Conservation (phyloP, 208 protist genomes). For the Wallacemonas collosoma region DNA sequence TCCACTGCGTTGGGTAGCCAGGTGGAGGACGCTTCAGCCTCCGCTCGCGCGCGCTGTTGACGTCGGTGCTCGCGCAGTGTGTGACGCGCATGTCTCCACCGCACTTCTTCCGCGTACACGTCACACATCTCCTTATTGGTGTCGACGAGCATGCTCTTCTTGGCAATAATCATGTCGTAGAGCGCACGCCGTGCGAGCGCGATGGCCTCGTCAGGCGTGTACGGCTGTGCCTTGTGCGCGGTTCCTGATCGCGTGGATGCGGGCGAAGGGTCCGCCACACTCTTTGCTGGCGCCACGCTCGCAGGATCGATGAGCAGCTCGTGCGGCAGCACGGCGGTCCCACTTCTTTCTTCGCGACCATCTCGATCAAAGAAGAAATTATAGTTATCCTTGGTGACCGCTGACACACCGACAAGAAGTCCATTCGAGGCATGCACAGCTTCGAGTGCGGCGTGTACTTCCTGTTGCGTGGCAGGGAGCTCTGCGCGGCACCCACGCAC, state of each 20-base stretch:
- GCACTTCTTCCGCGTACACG: constrained; percentile 22
- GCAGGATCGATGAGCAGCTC: constrained; percentile 6
- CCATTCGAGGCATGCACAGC: constrained; percentile 9
- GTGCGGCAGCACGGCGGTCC: not conserved
- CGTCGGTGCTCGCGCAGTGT: constrained; percentile 6
- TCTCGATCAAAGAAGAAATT: constrained; percentile 32
- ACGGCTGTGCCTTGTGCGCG: constrained; percentile 4
- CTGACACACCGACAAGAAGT: constrained; percentile 21
- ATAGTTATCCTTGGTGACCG: constrained; percentile 41
- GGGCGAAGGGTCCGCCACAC: constrained; percentile 7
- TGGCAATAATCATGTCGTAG: constrained; percentile 27
- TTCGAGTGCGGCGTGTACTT: not conserved
- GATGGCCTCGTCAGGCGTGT: not conserved
- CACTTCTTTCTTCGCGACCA: constrained; percentile 3
- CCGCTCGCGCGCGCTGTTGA: not conserved
- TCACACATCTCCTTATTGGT: constrained; percentile 26
- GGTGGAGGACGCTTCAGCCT: not conserved
- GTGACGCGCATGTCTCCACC: constrained; percentile 23
- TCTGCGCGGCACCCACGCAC: not conserved
- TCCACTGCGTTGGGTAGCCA: not conserved
- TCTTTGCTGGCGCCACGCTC: not conserved
- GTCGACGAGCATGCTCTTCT: constrained; percentile 13
- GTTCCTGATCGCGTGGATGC: constrained; percentile 19
- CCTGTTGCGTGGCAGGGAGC: not conserved
- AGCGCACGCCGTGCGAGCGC: constrained; percentile 11